A percentile compares a stretch with the other conserved stretches of the same genome.
Evolutionary conservation across 805 yeast genomes (phyloP).

Genomic region (Starmerella sirachaensis): DNA sequence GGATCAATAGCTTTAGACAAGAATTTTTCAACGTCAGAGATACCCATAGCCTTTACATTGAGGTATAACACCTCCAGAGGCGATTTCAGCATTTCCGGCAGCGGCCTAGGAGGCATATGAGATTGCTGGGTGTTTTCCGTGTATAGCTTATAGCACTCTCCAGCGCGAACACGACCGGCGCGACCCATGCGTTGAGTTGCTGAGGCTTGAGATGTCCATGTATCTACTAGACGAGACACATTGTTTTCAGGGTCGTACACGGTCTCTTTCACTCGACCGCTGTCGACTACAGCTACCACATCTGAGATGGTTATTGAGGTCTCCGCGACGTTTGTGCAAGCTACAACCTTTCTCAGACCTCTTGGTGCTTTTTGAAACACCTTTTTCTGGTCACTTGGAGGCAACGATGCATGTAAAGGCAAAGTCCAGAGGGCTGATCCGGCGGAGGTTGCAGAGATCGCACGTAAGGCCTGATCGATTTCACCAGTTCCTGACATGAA

Average conservation of each 20-base stretch:
- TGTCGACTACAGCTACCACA: conserved; percentile 80
- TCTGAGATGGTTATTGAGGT: conserved; percentile 95
- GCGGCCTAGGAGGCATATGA: conserved; percentile 57
- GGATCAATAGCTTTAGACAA: conserved; percentile 70
- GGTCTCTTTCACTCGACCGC: conserved; percentile 73
- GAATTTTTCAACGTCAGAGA: conserved; percentile 56
- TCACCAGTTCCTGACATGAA: conserved; percentile 89
- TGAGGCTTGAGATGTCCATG: conserved; percentile 86
- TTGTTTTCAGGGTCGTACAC: conserved; percentile 56
- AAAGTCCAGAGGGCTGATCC: conserved; percentile 34
- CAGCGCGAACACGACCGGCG: conserved; percentile 89
- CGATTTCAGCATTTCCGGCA: conserved; percentile 81
- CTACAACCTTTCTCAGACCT: conserved; percentile 63
- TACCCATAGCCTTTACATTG: conserved; percentile 80
- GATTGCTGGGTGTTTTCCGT: conserved; percentile 47
- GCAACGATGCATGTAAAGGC: conserved; percentile 81
- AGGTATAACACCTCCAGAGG: conserved; percentile 73
- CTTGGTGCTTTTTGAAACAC: conserved; percentile 51
- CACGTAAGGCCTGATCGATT: conserved; percentile 49
- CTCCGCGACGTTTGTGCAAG: conserved; percentile 89
- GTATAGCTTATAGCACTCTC: conserved; percentile 70
- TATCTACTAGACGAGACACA: conserved; percentile 59
- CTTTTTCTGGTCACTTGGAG: conserved; percentile 67
- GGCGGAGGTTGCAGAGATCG: conserved; percentile 28
- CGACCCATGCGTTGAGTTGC: conserved; percentile 88